Evolutionary conservation across 1,284 basidiomycete genomes (phyloP).

Genomic region (Sporisorium scitamineum): DNA sequence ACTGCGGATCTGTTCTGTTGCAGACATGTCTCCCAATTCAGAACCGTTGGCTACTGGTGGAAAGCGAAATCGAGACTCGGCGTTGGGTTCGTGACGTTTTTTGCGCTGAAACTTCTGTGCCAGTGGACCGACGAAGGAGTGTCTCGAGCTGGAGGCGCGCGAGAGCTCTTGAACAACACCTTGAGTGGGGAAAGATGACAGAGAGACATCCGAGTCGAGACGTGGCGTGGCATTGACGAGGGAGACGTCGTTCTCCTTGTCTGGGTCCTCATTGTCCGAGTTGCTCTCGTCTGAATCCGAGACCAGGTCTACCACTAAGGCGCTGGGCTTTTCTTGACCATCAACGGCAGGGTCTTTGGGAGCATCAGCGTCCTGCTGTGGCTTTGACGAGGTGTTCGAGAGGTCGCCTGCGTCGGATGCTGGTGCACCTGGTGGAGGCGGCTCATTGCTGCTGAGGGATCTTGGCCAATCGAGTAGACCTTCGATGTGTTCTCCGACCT

Average conservation of each 20-base stretch:
- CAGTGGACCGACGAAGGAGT: conserved; percentile 23
- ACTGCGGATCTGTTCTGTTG: conserved; percentile 24
- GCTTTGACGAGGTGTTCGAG: neutral
- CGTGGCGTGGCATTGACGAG: conserved; percentile 24
- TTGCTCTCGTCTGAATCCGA: conserved; percentile 28
- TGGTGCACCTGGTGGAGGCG: neutral
- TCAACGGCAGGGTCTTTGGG: no score
- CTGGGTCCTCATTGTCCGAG: conserved; percentile 24
- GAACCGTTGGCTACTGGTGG: neutral
- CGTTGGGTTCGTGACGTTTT: neutral
- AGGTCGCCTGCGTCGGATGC: conserved; percentile 5
- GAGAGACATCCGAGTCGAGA: conserved; percentile 10
- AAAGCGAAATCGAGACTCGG: neutral
- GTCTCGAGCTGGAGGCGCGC: conserved; percentile 4
- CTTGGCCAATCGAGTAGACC: conserved; percentile 25
- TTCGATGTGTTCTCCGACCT: conserved; percentile 26
- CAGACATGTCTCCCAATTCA: conserved; percentile 9
- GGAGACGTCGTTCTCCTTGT: conserved; percentile 46
- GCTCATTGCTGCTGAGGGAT: conserved; percentile 9
- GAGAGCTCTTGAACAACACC: neutral
- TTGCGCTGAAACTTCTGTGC: neutral
- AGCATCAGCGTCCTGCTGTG: neutral
- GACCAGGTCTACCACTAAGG: conserved; percentile 21
- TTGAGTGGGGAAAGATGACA: neutral
- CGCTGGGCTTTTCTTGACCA: neutral